Evolutionary conservation across 2,329 filamentous ascomycete species (phyloP).

Genomic region (Nigrospora oryzae): DNA sequence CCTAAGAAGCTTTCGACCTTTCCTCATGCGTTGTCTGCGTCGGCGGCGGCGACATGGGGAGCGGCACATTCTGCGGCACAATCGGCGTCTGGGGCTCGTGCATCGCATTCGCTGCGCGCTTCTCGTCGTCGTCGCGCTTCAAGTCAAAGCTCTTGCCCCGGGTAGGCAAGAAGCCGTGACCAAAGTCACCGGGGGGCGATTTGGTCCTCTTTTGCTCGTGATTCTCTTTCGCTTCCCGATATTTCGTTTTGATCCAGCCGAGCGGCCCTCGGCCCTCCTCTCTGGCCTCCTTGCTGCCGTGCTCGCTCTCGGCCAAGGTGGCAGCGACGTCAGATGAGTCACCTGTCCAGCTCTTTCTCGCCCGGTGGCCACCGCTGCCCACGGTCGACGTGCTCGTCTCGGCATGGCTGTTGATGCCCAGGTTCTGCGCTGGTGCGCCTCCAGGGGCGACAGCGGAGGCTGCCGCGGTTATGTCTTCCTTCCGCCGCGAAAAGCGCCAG

Average conservation of each 20-base stretch:
- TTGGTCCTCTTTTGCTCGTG: conserved; percentile 47
- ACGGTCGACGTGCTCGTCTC: conserved; percentile 62
- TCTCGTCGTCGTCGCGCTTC: conserved; percentile 31
- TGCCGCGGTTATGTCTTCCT: conserved; percentile 44
- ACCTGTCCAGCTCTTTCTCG: conserved; percentile 39
- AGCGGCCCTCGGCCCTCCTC: conserved; percentile 44
- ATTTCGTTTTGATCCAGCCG: conserved; percentile 52
- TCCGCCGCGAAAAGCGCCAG: conserved; percentile 63
- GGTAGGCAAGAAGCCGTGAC: conserved; percentile 21
- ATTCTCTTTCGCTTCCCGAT: conserved; percentile 50
- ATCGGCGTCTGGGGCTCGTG: conserved; percentile 2
- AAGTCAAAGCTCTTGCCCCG: conserved; percentile 41
- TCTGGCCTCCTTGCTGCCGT: conserved; percentile 28
- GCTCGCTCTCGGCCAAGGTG: conserved; percentile 28
- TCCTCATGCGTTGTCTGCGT: conserved; percentile 12
- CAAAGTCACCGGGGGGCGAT: conserved; percentile 39
- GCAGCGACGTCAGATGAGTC: conserved; percentile 39
- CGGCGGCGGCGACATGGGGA: conserved; percentile 17
- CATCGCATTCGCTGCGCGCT: conserved; percentile 11
- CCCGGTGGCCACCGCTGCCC: conserved; percentile 44
- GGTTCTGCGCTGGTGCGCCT: conserved; percentile 25
- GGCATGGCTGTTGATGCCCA: conserved; percentile 56
- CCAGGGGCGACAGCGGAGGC: conserved; percentile 16
- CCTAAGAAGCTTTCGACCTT: conserved; percentile 13
- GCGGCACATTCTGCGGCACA: conserved; percentile 16